Percentiles rank a stretch among this genome's conserved stretches.
phyloP scores from a whole-genome alignment of 176 grass and related monocot genomes.

The Leersia perrieri region DNA sequence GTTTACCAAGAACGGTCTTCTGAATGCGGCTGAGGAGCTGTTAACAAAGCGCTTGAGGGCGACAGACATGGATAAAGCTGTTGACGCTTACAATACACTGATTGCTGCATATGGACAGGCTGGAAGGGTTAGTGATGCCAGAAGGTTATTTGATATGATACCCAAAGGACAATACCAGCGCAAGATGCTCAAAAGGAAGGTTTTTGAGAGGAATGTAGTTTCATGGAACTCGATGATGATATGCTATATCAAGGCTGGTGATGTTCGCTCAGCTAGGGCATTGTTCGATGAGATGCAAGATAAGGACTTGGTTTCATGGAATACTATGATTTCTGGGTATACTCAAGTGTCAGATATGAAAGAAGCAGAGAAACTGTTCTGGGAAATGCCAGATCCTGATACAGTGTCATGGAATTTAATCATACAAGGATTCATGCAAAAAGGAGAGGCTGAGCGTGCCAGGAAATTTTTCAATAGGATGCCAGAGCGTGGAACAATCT shows the following conservation, averaged over 20 bases:
- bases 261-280: conserved; percentile 50
- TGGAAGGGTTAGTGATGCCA: conserved; percentile 43
- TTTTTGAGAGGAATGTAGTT: conserved; percentile 60
- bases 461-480: conserved; percentile 52
- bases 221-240: conserved; percentile 78
- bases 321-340: conserved; percentile 67
- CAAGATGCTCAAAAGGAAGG: neutral
- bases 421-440: conserved; percentile 62
- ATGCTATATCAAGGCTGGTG: conserved; percentile 51
- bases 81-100: conserved; percentile 65
- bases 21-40: conserved; percentile 47
- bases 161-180: conserved; percentile 18
- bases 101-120: conserved; percentile 63
- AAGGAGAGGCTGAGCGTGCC: conserved; percentile 42
- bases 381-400: conserved; percentile 53
- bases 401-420: conserved; percentile 68
- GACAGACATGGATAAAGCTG: conserved; percentile 35
- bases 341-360: conserved; percentile 40
- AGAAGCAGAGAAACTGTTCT: conserved; percentile 55
- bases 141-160: conserved; percentile 66
- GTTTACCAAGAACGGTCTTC: conserved; percentile 38
- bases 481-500: conserved; percentile 43
- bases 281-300: conserved; percentile 62
- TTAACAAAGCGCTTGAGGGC: conserved; percentile 30
- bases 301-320: conserved; percentile 66